Evolutionary conservation across 2,329 filamentous ascomycete species (phyloP), one percentile per base, ranked within the genome.

Genomic region (Aspergillus candidus): DNA sequence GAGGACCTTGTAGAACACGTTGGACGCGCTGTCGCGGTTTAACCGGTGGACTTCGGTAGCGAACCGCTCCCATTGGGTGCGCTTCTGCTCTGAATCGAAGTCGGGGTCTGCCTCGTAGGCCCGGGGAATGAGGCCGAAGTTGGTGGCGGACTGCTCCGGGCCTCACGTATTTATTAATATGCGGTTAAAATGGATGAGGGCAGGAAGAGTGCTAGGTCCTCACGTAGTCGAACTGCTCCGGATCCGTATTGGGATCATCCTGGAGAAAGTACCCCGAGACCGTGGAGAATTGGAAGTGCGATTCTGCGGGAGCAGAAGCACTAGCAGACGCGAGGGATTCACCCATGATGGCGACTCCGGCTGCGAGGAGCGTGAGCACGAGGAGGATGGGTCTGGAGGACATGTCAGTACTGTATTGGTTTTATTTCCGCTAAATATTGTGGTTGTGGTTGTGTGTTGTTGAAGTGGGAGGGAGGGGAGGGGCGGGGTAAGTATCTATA

Each of bases 51-150:
- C 62, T 48, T 77, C 70, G 35, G 68, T 53, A 10, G 61, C 59
- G 35, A 82, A 76, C 10, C 73, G 70, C 43, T 76, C 65, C 79
- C 79, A 83, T 60, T 77, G 76, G 0, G 73, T 77, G 13, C 67
- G 58, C 6, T 63, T 46, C 13, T 52, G 51, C n/a, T 60, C 40
- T 12, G 59, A 48, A 31, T 64, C 55, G 27, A 59, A 46, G 12
- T 55, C 43, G 7, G 45, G n/a, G 43, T 74, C 70, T 8, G 63
- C 62, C 32, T 64, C 58, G 52, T 78, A 77, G 2, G 54, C 48
- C 32, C 66, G 69, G 31, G 68, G 54, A 14, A 77, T 73, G 8
- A 78, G 65, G 31, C 75, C 75, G 40, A 78, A 76, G 50, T 72
- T 70, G 11, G 58, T 60, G n/a, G 60, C 35, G 10, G 59, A 64